Conservation (phyloP, 2,329 filamentous ascomycete species). For the Exophiala viscosa region DNA sequence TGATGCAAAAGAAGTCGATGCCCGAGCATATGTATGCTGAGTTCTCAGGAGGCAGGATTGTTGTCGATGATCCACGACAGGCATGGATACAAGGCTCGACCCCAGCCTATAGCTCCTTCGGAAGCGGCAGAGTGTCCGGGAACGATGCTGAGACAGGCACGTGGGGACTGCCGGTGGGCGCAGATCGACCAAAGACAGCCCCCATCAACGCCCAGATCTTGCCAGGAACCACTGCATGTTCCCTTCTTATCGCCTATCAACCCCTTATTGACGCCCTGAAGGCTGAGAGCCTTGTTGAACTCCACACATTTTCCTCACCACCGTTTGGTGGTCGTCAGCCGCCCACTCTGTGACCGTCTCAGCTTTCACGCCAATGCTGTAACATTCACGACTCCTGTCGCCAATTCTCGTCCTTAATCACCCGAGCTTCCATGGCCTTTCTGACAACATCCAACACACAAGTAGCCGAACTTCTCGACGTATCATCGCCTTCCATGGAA, state of each 20-base stretch:
- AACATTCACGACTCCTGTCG: constrained; percentile 19
- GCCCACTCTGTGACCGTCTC: constrained; percentile 23
- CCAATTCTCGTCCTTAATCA: constrained; percentile 26
- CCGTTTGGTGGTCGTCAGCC: constrained; percentile 18
- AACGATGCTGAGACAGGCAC: constrained; percentile 19
- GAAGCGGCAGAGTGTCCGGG: constrained; percentile 1
- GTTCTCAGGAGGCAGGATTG: background rate
- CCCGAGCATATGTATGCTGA: constrained; percentile 1
- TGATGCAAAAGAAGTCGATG: background rate
- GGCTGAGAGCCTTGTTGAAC: background rate
- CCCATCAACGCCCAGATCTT: constrained; percentile 3
- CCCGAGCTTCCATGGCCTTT: constrained; percentile 23
- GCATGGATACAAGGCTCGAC: background rate
- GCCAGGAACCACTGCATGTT: background rate
- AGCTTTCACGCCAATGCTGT: constrained; percentile 20
- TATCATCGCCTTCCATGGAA: constrained; percentile 17
- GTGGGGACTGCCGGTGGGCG: constrained; percentile 14
- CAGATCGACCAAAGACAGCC: constrained; percentile 6
- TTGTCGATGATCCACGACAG: background rate
- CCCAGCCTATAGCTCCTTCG: background rate
- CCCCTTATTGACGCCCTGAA: constrained; percentile 10
- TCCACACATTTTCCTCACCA: constrained; percentile 18
- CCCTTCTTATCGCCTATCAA: constrained; percentile 2
- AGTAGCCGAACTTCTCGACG: constrained; percentile 8
- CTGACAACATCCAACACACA: constrained; percentile 23